Percentiles rank a stretch among this genome's conserved stretches.
These are phyloP conservation scores for Malassezia brasiliensis DNA, from an alignment of 1,284 basidiomycete species.

Conservation along the genomic window DNA sequence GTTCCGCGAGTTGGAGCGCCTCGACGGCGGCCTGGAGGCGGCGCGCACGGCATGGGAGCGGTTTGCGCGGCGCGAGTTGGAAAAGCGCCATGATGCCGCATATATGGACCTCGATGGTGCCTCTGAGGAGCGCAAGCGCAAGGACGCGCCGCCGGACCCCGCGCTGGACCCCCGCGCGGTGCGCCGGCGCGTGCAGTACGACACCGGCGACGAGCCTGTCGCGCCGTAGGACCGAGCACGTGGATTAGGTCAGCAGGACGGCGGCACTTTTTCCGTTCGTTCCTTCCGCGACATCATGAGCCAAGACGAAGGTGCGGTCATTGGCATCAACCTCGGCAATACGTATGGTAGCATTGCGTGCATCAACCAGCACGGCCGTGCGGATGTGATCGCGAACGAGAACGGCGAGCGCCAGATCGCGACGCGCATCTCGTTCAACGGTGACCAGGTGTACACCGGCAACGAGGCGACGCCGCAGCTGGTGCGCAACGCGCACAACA, in stretches of 20 bases:
- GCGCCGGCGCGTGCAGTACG: conserved; percentile 13
- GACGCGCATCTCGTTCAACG: conserved; percentile 81
- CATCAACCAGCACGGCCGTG: conserved; percentile 63
- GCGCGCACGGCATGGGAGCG: conserved; percentile 36
- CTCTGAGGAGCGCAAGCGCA: conserved; percentile 14
- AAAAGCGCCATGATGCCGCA: conserved; percentile 11
- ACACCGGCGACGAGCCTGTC: not conserved
- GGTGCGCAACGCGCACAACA: conserved; percentile 88
- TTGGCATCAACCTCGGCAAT: conserved; percentile 96
- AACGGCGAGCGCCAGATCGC: conserved; percentile 97
- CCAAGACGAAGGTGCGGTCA: conserved; percentile 48
- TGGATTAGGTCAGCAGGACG: not conserved
- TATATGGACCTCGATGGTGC: conserved; percentile 14
- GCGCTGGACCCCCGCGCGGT: conserved; percentile 14
- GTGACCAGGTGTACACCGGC: conserved; percentile 64
- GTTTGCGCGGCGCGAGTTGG: conserved; percentile 36
- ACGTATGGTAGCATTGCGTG: conserved; percentile 90
- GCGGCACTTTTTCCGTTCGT: not conserved
- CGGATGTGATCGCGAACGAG: conserved; percentile 71
- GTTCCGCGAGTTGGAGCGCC: conserved; percentile 20
- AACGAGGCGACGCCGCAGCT: conserved; percentile 91
- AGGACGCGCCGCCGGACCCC: not conserved
- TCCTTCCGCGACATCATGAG: conserved; percentile 22
- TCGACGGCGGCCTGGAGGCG: conserved; percentile 25
- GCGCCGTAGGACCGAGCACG: not conserved